Conservation (phyloP, 139 green algal species). For the Tetraselmis striata region DNA sequence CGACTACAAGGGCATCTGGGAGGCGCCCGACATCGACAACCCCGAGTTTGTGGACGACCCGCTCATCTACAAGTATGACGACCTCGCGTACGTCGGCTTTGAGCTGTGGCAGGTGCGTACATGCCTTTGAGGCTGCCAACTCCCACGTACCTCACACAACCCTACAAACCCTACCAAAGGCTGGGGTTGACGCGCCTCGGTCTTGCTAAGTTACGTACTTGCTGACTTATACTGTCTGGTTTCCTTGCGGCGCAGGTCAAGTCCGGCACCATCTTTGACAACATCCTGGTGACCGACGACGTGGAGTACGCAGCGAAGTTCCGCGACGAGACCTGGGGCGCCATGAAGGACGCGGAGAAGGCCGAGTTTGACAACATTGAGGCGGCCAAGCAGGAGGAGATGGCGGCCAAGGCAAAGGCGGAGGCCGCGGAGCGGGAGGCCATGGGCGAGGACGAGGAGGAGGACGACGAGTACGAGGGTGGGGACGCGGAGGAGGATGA, state of each 20-base stretch:
- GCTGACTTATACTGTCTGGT: not conserved
- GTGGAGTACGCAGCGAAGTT: conserved; percentile 63
- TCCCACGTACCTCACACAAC: too few species aligned
- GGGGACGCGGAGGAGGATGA: conserved; percentile 13
- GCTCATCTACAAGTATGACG: conserved; percentile 62
- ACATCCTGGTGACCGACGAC: conserved; percentile 79
- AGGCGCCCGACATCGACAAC: conserved; percentile 75
- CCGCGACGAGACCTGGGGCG: conserved; percentile 66
- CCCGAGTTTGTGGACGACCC: conserved; percentile 68
- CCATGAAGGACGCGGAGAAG: conserved; percentile 70
- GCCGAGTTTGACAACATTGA: conserved; percentile 48
- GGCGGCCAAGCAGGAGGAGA: conserved; percentile 31
- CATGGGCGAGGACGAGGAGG: conserved; percentile 22
- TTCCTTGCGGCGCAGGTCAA: conserved; percentile 59
- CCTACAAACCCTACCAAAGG: too few species aligned
- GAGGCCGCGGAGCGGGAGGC: conserved; percentile 7
- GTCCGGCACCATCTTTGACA: conserved; percentile 82
- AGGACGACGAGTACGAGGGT: conserved; percentile 14
- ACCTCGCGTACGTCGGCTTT: conserved; percentile 71
- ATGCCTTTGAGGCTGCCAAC: too few species aligned
- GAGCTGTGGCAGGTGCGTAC: conserved; percentile 72
- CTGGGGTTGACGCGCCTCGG: too few species aligned
- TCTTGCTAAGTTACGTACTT: too few species aligned
- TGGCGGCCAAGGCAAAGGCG: conserved; percentile 23
- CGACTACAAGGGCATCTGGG: conserved; percentile 75